These are phyloP conservation scores for Apiospora koreana DNA, from an alignment of 2,329 filamentous ascomycete genomes.

Conservation along the genomic window DNA sequence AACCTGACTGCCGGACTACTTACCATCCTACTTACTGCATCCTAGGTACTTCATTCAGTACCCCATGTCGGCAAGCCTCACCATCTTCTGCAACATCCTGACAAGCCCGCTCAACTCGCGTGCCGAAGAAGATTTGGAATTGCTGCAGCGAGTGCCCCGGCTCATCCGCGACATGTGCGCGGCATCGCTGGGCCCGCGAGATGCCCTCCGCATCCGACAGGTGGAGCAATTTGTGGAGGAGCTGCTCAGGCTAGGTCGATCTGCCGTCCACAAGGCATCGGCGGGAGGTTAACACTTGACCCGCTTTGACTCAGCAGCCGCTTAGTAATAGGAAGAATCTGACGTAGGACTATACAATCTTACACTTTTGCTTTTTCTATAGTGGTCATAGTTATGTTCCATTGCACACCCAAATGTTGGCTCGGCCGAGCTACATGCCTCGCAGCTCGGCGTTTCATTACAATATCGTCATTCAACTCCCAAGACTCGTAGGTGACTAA, in stretches of 20 bases:
- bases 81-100: conserved; percentile 57
- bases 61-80: conserved; percentile 54
- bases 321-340: not conserved
- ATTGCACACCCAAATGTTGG: too few relatives aligned
- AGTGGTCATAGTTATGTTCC: too few relatives aligned
- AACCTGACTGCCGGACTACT: too few relatives aligned
- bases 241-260: not conserved
- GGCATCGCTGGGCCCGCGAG: not conserved
- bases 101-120: conserved; percentile 45
- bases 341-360: too few relatives aligned
- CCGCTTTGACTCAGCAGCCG: not conserved
- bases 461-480: too few relatives aligned
- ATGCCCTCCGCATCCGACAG: not conserved
- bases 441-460: too few relatives aligned
- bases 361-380: too few relatives aligned
- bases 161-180: conserved; percentile 42
- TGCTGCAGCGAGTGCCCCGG: conserved; percentile 43
- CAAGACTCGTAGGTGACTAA: too few relatives aligned
- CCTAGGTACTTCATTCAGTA: conserved; percentile 56
- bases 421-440: too few relatives aligned
- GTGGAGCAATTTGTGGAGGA: conserved; percentile 3
- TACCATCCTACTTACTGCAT: too few relatives aligned
- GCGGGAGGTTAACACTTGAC: not conserved
- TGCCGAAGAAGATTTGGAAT: conserved; percentile 45
- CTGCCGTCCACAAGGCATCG: not conserved